These are phyloP conservation scores for Apophysomyces elegans DNA, from an alignment of 371 early-diverging fungal species.

Conservation along the genomic window DNA sequence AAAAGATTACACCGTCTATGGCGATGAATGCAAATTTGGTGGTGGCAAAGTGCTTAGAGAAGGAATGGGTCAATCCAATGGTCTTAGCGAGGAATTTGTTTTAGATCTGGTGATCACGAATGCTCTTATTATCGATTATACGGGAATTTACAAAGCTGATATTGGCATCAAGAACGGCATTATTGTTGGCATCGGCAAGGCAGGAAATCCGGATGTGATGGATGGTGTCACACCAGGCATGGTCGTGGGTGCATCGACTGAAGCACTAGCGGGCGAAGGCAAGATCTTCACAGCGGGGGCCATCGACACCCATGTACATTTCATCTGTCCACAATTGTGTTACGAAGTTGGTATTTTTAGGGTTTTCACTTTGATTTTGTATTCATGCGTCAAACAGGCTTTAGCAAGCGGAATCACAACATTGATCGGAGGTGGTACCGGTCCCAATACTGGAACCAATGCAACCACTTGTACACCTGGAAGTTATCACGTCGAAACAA, in stretches of 20 bases:
- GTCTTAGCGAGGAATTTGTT: conserved; percentile 68
- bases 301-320: conserved; percentile 91
- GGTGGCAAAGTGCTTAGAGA: conserved; percentile 89
- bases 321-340: conserved; percentile 87
- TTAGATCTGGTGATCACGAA: conserved; percentile 94
- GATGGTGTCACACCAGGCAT: conserved; percentile 87
- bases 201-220: conserved; percentile 98
- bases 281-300: conserved; percentile 92
- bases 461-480: conserved; percentile 96
- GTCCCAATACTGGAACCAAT: conserved; percentile 92
- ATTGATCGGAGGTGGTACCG: conserved; percentile 93
- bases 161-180: conserved; percentile 88
- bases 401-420: conserved; percentile 88
- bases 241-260: conserved; percentile 87
- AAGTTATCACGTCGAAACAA: conserved; percentile 74
- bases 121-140: conserved; percentile 87
- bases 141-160: conserved; percentile 96
- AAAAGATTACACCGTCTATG: conserved; percentile 84
- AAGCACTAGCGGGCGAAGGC: conserved; percentile 90
- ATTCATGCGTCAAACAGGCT: conserved; percentile 46
- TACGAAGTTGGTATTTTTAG: conserved; percentile 58
- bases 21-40: conserved; percentile 91
- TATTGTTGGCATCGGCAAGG: conserved; percentile 91
- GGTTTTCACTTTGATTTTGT: background rate
- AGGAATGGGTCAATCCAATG: conserved; percentile 87